Percentiles rank a stretch among this genome's conserved stretches.
phyloP scores from a whole-genome alignment of 2,329 filamentous ascomycete species.

The Massarina eburnea region DNA sequence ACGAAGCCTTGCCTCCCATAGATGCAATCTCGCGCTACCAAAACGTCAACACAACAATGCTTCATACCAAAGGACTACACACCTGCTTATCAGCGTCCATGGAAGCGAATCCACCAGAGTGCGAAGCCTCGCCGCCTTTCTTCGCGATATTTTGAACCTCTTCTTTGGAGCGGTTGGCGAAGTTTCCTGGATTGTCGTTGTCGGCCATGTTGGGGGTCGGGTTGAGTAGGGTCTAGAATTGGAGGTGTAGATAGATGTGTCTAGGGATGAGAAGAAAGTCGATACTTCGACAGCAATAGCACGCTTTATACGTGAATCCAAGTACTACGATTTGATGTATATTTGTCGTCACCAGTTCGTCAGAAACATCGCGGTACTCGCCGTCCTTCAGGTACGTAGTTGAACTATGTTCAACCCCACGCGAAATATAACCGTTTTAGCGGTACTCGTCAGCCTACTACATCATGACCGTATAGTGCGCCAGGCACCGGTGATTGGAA shows the following conservation, averaged over 20 bases:
- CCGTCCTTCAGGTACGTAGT: background rate
- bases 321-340: background rate
- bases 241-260: background rate
- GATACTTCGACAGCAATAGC: background rate
- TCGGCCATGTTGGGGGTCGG: conserved; percentile 13
- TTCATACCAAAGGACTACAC: background rate
- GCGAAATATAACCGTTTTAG: no score
- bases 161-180: conserved; percentile 52
- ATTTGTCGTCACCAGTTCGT: conserved; percentile 4
- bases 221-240: background rate
- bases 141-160: conserved; percentile 49
- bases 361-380: background rate
- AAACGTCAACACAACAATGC: no score
- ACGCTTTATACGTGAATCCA: background rate
- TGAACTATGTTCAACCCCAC: no score
- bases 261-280: background rate
- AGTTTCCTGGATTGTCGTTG: conserved; percentile 54
- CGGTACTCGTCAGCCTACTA: no score
- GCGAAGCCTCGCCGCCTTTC: conserved; percentile 47
- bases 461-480: background rate
- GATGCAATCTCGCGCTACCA: conserved; percentile 58
- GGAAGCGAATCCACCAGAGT: conserved; percentile 40
- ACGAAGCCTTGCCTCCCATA: conserved; percentile 56
- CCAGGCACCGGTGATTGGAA: background rate
- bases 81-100: conserved; percentile 41